Conservation (phyloP, 176 grass and related monocot species). For the Aegilops bicornis region DNA sequence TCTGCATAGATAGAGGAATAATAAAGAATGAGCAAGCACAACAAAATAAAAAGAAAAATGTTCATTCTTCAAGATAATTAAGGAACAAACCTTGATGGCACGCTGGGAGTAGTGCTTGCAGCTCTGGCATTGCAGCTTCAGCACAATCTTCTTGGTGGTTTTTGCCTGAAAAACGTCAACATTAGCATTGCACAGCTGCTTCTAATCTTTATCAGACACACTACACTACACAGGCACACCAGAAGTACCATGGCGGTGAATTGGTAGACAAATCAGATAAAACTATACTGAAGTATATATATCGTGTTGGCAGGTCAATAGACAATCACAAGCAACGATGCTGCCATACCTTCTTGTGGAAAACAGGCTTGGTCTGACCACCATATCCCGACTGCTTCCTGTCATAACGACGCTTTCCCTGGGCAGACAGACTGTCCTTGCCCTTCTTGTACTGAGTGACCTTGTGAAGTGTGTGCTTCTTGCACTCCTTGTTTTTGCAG, state of each 20-base stretch:
- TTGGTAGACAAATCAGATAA: neutral
- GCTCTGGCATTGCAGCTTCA: conserved; percentile 92
- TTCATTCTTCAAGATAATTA: neutral
- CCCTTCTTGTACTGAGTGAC: conserved; percentile 98
- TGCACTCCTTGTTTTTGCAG: conserved; percentile 97
- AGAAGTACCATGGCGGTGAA: neutral
- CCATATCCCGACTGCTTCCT: conserved; percentile 93
- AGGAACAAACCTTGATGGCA: conserved; percentile 58
- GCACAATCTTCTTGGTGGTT: conserved; percentile 95
- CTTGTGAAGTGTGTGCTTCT: conserved; percentile 95
- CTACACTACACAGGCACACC: neutral
- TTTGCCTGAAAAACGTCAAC: conserved; percentile 58
- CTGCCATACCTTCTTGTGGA: conserved; percentile 84
- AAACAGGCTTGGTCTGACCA: conserved; percentile 95
- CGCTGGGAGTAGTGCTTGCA: conserved; percentile 92
- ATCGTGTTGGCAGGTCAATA: neutral
- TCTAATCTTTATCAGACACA: neutral
- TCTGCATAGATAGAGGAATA: conserved; percentile 28
- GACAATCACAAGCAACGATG: neutral
- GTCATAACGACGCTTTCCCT: conserved; percentile 95
- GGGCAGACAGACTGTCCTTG: conserved; percentile 84
- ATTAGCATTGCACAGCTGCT: neutral
- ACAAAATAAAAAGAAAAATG: neutral
- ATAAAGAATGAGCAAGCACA: neutral
- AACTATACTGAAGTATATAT: neutral